phyloP scores from a whole-genome alignment of 805 yeast genomes.

The Monosporozyma servazzii region DNA sequence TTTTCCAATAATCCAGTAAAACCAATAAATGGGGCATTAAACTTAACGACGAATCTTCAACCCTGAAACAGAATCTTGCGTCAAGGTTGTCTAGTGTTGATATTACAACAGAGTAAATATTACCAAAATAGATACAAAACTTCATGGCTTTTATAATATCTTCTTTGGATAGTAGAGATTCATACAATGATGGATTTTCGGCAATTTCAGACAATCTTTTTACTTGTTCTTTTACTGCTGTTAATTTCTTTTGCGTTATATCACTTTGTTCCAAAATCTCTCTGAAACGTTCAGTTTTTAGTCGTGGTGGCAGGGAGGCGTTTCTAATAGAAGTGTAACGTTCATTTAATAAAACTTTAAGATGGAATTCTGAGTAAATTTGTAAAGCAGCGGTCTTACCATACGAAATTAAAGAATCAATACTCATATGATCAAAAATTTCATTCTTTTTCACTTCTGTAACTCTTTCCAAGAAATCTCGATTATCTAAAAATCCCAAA shows the following conservation, averaged over 20 bases:
- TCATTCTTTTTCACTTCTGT: constrained; percentile 5
- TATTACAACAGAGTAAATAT: constrained; percentile 7
- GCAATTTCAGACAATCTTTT: constrained; percentile 15
- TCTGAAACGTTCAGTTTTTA: constrained; percentile 11
- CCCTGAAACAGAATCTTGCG: constrained; percentile 13
- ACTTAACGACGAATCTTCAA: neutral
- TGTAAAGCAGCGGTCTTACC: constrained; percentile 16
- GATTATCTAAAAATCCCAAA: constrained; percentile 18
- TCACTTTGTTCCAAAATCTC: constrained; percentile 16
- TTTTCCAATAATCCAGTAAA: constrained; percentile 6
- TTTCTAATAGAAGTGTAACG: constrained; percentile 23
- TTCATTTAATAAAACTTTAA: constrained; percentile 18
- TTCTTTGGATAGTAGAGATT: constrained; percentile 3
- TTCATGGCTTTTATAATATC: constrained; percentile 9
- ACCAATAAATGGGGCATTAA: neutral
- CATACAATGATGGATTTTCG: neutral
- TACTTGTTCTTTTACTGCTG: constrained; percentile 17
- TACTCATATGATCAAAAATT: constrained; percentile 12
- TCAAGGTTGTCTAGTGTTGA: constrained; percentile 15
- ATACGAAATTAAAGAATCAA: constrained; percentile 11
- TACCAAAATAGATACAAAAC: constrained; percentile 14
- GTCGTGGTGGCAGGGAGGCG: constrained; percentile 15
- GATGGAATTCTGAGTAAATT: constrained; percentile 15
- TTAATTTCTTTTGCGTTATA: constrained; percentile 9
- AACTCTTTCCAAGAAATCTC: constrained; percentile 13